These are phyloP conservation scores for Fusarium anthophilum DNA, from an alignment of 2,329 filamentous ascomycete species.

Conservation along the genomic window DNA sequence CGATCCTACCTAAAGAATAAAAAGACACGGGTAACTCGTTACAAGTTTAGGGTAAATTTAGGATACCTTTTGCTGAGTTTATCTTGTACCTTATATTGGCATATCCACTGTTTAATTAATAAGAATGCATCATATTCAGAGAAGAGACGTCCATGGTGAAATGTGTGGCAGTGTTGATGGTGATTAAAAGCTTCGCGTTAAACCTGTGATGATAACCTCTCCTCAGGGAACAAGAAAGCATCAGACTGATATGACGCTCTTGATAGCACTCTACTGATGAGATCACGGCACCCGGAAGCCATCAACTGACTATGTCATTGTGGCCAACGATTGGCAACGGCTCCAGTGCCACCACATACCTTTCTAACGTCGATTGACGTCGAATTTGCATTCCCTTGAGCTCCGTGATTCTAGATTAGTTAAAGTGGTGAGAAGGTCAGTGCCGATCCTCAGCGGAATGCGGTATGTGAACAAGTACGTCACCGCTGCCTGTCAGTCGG, in stretches of 20 bases:
- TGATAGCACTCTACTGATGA: too few relatives aligned
- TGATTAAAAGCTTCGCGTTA: too few relatives aligned
- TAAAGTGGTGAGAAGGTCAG: not conserved
- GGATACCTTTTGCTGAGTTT: not conserved
- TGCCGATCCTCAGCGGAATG: not conserved
- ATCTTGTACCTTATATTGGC: not conserved
- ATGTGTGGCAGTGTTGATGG: too few relatives aligned
- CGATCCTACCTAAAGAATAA: not conserved
- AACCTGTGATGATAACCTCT: too few relatives aligned
- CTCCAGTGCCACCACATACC: not conserved
- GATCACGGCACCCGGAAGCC: not conserved
- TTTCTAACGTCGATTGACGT: not conserved
- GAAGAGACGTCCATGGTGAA: too few relatives aligned
- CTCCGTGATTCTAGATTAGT: not conserved
- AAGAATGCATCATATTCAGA: too few relatives aligned
- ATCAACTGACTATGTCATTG: not conserved
- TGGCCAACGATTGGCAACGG: not conserved
- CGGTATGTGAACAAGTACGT: not conserved
- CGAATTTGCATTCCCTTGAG: not conserved
- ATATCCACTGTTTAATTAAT: too few relatives aligned
- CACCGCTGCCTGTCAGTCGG: not conserved
- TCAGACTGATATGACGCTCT: too few relatives aligned
- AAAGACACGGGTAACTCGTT: fast-evolving
- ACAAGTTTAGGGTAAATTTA: not conserved
- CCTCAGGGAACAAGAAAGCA: too few relatives aligned